Evolutionary conservation across 192 early-diverging fungal species (phyloP).

Genomic region (Borealophlyctis nickersoniae): DNA sequence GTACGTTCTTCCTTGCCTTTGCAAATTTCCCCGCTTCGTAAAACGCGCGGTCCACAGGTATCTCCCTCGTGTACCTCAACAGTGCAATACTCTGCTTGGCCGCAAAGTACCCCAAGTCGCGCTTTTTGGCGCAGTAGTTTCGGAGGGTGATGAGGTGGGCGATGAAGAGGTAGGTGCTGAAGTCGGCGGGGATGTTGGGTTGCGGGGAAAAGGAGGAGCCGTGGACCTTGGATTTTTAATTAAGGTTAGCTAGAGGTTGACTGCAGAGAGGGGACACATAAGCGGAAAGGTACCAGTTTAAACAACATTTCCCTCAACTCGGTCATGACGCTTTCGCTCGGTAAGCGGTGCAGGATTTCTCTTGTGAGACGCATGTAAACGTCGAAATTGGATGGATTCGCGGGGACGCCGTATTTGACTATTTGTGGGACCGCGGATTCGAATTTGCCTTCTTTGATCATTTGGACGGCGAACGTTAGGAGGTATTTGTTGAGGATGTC

Average conservation of each 20-base stretch:
- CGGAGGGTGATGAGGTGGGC: slow-evolving; percentile 47
- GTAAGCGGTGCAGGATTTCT: slow-evolving; percentile 33
- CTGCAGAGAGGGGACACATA: background rate
- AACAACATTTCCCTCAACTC: slow-evolving; percentile 48
- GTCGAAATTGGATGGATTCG: slow-evolving; percentile 31
- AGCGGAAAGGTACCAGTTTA: slow-evolving; percentile 36
- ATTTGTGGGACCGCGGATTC: slow-evolving; percentile 35
- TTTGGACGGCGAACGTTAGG: slow-evolving; percentile 24
- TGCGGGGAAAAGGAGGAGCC: slow-evolving; percentile 21
- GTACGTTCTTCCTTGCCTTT: slow-evolving; percentile 37
- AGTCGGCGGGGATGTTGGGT: slow-evolving; percentile 34
- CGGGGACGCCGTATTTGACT: slow-evolving; percentile 43
- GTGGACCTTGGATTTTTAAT: slow-evolving; percentile 20
- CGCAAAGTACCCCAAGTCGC: slow-evolving; percentile 49
- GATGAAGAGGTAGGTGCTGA: slow-evolving; percentile 45
- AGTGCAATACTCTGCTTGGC: slow-evolving; percentile 54
- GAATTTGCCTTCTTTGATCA: slow-evolving; percentile 47
- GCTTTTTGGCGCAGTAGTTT: slow-evolving; percentile 50
- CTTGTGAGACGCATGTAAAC: slow-evolving; percentile 40
- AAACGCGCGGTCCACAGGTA: slow-evolving; percentile 54
- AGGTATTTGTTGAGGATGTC: slow-evolving; percentile 53
- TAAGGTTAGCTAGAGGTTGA: background rate
- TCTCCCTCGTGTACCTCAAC: slow-evolving; percentile 50
- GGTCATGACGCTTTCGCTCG: slow-evolving; percentile 24
- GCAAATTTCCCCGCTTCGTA: slow-evolving; percentile 52